Percentiles rank a stretch among this genome's conserved stretches.
Evolutionary conservation across 805 yeast genomes (phyloP).

Genomic region (Candida chilensis): DNA sequence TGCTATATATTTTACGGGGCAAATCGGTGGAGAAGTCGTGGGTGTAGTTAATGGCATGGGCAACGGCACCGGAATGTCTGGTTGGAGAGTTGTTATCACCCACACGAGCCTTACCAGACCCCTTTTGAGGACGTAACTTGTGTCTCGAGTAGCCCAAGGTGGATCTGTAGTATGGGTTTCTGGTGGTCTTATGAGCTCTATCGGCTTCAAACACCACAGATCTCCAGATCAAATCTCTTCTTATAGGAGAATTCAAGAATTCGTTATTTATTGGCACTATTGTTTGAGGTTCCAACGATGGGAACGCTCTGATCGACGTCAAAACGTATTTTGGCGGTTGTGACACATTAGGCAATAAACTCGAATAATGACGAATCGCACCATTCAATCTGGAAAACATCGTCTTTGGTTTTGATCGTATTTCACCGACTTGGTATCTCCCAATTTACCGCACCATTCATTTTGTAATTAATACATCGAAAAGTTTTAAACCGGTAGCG

Average conservation of each 20-base stretch:
- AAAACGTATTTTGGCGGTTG: constrained; percentile 65
- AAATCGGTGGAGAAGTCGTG: constrained; percentile 78
- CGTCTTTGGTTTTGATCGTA: constrained; percentile 1
- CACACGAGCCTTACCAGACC: constrained; percentile 88
- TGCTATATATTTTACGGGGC: constrained; percentile 62
- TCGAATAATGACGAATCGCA: background rate
- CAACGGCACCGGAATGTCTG: constrained; percentile 82
- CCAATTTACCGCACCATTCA: too few species aligned
- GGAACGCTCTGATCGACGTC: constrained; percentile 74
- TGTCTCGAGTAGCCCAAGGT: constrained; percentile 79
- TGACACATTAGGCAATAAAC: constrained; percentile 13
- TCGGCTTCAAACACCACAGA: constrained; percentile 93
- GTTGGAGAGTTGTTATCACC: constrained; percentile 96
- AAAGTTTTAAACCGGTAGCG: too few species aligned
- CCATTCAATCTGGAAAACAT: background rate
- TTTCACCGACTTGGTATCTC: background rate
- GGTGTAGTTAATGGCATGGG: constrained; percentile 85
- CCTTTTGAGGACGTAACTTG: constrained; percentile 85
- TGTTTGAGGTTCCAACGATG: constrained; percentile 79
- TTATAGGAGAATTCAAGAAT: constrained; percentile 65
- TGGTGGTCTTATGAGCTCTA: constrained; percentile 79
- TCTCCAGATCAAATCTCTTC: constrained; percentile 90
- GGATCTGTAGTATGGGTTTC: constrained; percentile 78
- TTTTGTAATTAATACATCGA: too few species aligned
- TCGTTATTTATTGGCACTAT: constrained; percentile 68